Evolutionary conservation across 2,329 filamentous ascomycete species (phyloP).

Genomic region (Daldinia sp.): DNA sequence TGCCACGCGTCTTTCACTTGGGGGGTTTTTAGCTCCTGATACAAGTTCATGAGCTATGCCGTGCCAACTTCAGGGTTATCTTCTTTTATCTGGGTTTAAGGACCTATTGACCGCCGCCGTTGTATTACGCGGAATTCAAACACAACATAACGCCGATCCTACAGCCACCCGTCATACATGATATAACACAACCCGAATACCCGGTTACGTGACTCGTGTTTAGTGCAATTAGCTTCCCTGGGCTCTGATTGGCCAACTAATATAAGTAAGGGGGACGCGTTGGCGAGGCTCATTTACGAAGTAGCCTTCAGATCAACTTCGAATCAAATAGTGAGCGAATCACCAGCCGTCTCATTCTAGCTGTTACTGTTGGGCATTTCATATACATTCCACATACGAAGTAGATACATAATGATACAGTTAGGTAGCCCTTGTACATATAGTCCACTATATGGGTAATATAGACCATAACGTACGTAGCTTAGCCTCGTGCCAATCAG

Average conservation of each 20-base stretch:
- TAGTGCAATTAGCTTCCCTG: constrained; percentile 3
- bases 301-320: constrained; percentile 21
- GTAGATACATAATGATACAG: constrained; percentile 47
- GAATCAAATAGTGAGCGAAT: constrained; percentile 8
- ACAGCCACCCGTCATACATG: constrained; percentile 38
- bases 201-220: constrained; percentile 34
- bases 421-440: constrained; percentile 42
- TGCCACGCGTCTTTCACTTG: constrained; percentile 13
- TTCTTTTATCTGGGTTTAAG: constrained; percentile 17
- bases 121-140: constrained; percentile 17
- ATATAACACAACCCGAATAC: constrained; percentile 37
- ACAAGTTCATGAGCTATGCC: constrained; percentile 12
- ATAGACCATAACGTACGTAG: constrained; percentile 19
- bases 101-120: constrained; percentile 21
- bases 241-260: constrained; percentile 27
- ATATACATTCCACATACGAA: constrained; percentile 30
- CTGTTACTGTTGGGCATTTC: constrained; percentile 23
- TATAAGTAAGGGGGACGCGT: constrained; percentile 14
- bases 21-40: constrained; percentile 6
- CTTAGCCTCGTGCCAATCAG: constrained; percentile 20
- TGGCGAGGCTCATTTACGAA: constrained; percentile 27
- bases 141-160: constrained; percentile 26
- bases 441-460: constrained; percentile 29
- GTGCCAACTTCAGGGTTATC: constrained; percentile 20
- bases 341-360: constrained; percentile 14